A percentile compares a stretch with the other conserved stretches of the same genome.
Conservation (phyloP, 2,329 filamentous ascomycete species). For the Talaromyces funiculosus region DNA sequence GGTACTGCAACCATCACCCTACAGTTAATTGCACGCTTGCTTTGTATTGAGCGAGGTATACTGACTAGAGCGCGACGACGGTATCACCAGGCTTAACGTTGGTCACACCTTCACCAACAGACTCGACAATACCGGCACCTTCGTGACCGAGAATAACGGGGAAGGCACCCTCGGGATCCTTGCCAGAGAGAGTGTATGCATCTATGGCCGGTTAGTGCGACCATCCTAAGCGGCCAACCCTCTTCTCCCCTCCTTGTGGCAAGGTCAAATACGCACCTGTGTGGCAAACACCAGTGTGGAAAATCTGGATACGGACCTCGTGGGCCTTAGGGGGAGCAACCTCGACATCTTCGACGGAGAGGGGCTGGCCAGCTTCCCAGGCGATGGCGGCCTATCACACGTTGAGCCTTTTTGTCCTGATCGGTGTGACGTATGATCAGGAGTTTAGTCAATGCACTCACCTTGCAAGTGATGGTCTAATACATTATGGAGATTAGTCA, state of each 20-base stretch:
- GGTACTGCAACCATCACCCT: slow-evolving; percentile 55
- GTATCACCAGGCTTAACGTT: slow-evolving; percentile 91
- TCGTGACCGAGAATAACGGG: slow-evolving; percentile 85
- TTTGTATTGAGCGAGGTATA: slow-evolving; percentile 15
- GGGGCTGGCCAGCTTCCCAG: slow-evolving; percentile 90
- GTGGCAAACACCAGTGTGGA: slow-evolving; percentile 98
- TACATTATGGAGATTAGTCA: not conserved
- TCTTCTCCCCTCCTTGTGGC: not conserved
- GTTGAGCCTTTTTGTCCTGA: slow-evolving; percentile 19
- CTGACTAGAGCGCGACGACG: slow-evolving; percentile 80
- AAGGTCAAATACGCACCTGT: slow-evolving; percentile 58
- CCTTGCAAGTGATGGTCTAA: slow-evolving; percentile 88
- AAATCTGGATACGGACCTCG: slow-evolving; percentile 94
- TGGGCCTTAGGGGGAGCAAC: slow-evolving; percentile 82
- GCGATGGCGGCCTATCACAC: slow-evolving; percentile 72
- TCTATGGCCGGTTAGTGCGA: slow-evolving; percentile 45
- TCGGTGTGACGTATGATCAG: not conserved
- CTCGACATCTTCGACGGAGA: slow-evolving; percentile 87
- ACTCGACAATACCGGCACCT: slow-evolving; percentile 87
- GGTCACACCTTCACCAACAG: slow-evolving; percentile 88
- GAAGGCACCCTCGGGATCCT: slow-evolving; percentile 94
- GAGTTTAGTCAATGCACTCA: slow-evolving; percentile 23
- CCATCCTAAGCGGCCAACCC: not conserved
- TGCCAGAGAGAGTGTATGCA: slow-evolving; percentile 91
- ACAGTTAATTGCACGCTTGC: not conserved